Evolutionary conservation across 2,329 filamentous ascomycete species (phyloP).

Genomic region (Neopestalotiopsis clavispora): DNA sequence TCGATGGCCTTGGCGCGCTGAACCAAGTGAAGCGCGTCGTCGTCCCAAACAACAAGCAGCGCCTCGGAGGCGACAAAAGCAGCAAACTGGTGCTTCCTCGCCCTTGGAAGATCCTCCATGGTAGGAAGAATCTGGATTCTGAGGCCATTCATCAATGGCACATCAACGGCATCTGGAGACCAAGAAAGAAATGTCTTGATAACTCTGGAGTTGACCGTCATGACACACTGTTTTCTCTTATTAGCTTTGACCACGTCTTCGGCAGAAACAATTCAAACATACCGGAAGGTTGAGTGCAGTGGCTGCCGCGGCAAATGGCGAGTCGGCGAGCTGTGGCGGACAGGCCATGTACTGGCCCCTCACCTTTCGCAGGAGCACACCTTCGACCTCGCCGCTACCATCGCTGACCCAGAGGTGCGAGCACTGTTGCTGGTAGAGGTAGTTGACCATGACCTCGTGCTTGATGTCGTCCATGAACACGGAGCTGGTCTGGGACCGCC

Average conservation of each 20-base stretch:
- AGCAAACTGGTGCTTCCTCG: slow-evolving; percentile 80
- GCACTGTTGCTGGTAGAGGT: slow-evolving; percentile 81
- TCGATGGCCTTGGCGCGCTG: slow-evolving; percentile 74
- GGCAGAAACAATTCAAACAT: slow-evolving; percentile 28
- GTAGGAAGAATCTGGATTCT: slow-evolving; percentile 76
- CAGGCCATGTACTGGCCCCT: slow-evolving; percentile 75
- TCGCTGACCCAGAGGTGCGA: slow-evolving; percentile 76
- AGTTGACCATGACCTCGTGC: slow-evolving; percentile 84
- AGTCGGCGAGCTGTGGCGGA: slow-evolving; percentile 66
- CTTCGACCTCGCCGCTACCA: slow-evolving; percentile 70
- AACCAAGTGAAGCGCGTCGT: slow-evolving; percentile 74
- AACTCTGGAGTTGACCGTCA: slow-evolving; percentile 81
- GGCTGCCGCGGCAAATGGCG: slow-evolving; percentile 68
- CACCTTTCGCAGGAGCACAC: slow-evolving; percentile 72
- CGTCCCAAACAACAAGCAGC: slow-evolving; percentile 81
- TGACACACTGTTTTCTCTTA: slow-evolving; percentile 62
- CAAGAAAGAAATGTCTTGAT: slow-evolving; percentile 79
- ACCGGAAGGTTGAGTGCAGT: slow-evolving; percentile 75
- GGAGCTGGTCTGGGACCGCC: slow-evolving; percentile 51
- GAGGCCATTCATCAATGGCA: slow-evolving; percentile 78
- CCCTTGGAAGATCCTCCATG: slow-evolving; percentile 71
- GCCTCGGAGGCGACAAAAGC: slow-evolving; percentile 76
- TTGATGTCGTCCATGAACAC: slow-evolving; percentile 73
- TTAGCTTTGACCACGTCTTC: not conserved
- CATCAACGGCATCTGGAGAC: slow-evolving; percentile 74